Evolutionary conservation across 2,329 filamentous ascomycete species (phyloP), one percentile per base, ranked within the genome.

Genomic region (Pseudogymnoascus sp.): DNA sequence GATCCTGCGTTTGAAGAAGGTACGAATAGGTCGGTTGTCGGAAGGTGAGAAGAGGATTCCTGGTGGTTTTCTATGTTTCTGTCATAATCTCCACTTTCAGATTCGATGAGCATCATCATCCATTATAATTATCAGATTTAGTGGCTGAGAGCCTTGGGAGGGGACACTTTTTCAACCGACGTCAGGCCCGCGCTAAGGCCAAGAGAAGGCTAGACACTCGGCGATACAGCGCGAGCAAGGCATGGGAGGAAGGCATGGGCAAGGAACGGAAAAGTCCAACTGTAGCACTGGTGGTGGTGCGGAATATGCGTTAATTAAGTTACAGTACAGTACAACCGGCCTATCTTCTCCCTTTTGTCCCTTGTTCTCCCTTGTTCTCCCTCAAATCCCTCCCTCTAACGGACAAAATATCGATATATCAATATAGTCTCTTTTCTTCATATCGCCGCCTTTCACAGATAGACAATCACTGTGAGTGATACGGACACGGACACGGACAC

Each of bases 71-170:
- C 50, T 56, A 56, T 56, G 50, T 56, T 56, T 56, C 28, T 56
- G 50, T 56, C 50, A 33, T 33, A 56, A 33, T 56, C 50, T 56
- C 50, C 50, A 56, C 50, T 56, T 56, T 56, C 50, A 18, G 28
- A 56, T 56, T 47, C n/a, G 50, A 56, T 56, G 50, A 56, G 50
- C 50, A 56, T 56, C 50, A 56, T 56, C 50, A 56, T 56, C 50
- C 50, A 56, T 56, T 56, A 56, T 56, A 56, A 56, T 56, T 56
- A 56, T 56, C 50, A 56, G 50, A 56, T 56, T 56, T 56, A 56
- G 50, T 56, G 50, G 50, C 50, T 56, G 28, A 56, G 50, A 56
- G 50, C 10, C 28, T 56, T 56, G 50, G 50, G 50, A 56, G 50
- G 50, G 50, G 50, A 56, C 50, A 56, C 44, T 56, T 56, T 56